Evolutionary conservation across 106 monocot genomes (phyloP).

Genomic region (Platanthera zijinensis): DNA sequence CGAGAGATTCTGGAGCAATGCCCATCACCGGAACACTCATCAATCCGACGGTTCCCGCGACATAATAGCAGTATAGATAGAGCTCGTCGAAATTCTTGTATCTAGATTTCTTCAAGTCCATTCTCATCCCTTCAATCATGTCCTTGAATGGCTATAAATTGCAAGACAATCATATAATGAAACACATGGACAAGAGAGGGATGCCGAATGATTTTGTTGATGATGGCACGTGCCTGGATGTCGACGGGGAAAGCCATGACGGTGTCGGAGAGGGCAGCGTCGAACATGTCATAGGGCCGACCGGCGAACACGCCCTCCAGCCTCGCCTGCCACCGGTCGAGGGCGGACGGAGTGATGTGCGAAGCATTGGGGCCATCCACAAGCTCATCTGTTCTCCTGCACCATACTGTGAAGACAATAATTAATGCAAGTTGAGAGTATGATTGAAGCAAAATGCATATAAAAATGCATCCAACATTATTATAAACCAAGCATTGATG

Average conservation of each 20-base stretch:
- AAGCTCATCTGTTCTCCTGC: constrained; percentile 41
- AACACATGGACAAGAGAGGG: not conserved
- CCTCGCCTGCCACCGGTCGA: constrained; percentile 35
- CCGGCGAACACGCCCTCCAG: constrained; percentile 36
- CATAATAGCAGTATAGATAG: constrained; percentile 73
- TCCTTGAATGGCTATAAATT: constrained; percentile 63
- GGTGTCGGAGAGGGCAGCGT: constrained; percentile 35
- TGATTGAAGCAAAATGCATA: not conserved
- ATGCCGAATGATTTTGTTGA: not conserved
- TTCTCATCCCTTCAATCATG: constrained; percentile 72
- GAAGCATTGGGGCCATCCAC: constrained; percentile 48
- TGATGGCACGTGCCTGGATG: constrained; percentile 33
- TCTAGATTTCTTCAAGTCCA: constrained; percentile 57
- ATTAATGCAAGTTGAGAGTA: not conserved
- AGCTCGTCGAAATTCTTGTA: constrained; percentile 43
- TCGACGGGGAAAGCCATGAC: constrained; percentile 52
- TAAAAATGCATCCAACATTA: not conserved
- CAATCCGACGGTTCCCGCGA: constrained; percentile 66
- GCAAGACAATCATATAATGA: not conserved
- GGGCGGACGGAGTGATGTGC: constrained; percentile 35
- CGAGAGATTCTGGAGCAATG: constrained; percentile 45
- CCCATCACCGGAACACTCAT: constrained; percentile 80
- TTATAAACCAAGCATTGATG: not conserved
- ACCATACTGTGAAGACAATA: constrained; percentile 23
- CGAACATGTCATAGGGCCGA: constrained; percentile 39